Evolutionary conservation across 768 basidiomycete genomes (phyloP).

Genomic region (Lenzites betulinus): DNA sequence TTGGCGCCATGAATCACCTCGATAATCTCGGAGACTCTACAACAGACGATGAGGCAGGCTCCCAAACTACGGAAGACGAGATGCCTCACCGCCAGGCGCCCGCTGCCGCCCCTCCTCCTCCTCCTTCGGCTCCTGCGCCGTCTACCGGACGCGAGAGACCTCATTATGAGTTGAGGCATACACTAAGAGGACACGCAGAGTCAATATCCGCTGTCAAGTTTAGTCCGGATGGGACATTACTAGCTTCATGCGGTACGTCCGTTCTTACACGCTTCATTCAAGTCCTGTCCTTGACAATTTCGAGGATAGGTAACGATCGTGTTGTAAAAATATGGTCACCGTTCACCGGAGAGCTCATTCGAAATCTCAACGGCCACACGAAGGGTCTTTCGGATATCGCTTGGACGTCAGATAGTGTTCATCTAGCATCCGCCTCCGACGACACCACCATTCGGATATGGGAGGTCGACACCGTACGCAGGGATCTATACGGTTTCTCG

Average conservation of each 20-base stretch:
- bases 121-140: slow-evolving; percentile 34
- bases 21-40: slow-evolving; percentile 42
- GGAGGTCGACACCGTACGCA: slow-evolving; percentile 77
- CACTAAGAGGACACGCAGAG: slow-evolving; percentile 74
- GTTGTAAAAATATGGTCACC: slow-evolving; percentile 83
- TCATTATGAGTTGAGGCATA: slow-evolving; percentile 69
- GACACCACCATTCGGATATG: slow-evolving; percentile 89
- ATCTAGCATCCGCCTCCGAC: slow-evolving; percentile 90
- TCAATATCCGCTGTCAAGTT: slow-evolving; percentile 91
- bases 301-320: slow-evolving; percentile 65
- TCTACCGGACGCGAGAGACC: slow-evolving; percentile 44
- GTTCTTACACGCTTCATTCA: background rate
- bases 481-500: background rate
- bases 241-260: slow-evolving; percentile 81
- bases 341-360: slow-evolving; percentile 73
- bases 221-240: slow-evolving; percentile 80
- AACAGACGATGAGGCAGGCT: slow-evolving; percentile 64
- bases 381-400: slow-evolving; percentile 87
- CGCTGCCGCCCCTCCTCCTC: slow-evolving; percentile 41
- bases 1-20: slow-evolving; percentile 17
- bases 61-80: slow-evolving; percentile 86
- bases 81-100: slow-evolving; percentile 61
- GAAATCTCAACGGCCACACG: slow-evolving; percentile 74
- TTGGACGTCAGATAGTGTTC: slow-evolving; percentile 82
- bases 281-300: background rate